These are phyloP conservation scores for Podaxis mareebaensis DNA, from an alignment of 768 basidiomycete species.

Conservation along the genomic window DNA sequence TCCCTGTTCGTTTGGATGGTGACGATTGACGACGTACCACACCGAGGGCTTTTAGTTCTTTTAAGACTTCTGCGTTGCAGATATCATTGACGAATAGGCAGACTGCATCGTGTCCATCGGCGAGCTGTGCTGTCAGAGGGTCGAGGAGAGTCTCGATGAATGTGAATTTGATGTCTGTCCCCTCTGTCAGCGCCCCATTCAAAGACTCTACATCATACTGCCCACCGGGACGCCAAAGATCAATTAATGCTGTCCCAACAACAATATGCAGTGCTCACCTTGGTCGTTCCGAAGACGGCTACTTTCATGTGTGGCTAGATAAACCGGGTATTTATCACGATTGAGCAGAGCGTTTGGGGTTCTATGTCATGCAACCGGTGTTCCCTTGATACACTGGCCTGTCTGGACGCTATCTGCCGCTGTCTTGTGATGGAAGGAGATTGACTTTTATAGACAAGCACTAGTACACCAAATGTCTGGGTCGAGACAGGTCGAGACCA, in stretches of 20 bases:
- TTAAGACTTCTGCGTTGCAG: slow-evolving; percentile 35
- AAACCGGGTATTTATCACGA: no score
- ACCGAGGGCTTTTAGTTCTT: slow-evolving; percentile 31
- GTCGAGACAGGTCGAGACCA: background rate
- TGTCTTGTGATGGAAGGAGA: no score
- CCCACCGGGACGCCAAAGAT: background rate
- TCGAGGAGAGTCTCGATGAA: slow-evolving; percentile 40
- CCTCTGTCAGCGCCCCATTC: slow-evolving; percentile 26
- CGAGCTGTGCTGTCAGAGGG: slow-evolving; percentile 33
- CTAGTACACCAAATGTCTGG: background rate
- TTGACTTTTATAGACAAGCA: background rate
- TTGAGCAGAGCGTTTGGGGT: background rate
- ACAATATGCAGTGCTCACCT: slow-evolving; percentile 22
- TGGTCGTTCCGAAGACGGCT: slow-evolving; percentile 41
- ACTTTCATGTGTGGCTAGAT: slow-evolving; percentile 33
- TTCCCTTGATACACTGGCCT: background rate
- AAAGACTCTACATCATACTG: slow-evolving; percentile 41
- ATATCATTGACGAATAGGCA: slow-evolving; percentile 46
- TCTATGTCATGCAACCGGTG: background rate
- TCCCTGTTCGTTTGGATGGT: background rate
- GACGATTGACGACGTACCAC: slow-evolving; percentile 29
- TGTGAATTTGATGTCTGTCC: slow-evolving; percentile 32
- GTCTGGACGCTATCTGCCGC: background rate
- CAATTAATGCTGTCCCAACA: no score
- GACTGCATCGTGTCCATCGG: slow-evolving; percentile 38